Evolutionary conservation across 2,329 filamentous ascomycete species (phyloP).

Genomic region (Thermomyces lanuginosus): DNA sequence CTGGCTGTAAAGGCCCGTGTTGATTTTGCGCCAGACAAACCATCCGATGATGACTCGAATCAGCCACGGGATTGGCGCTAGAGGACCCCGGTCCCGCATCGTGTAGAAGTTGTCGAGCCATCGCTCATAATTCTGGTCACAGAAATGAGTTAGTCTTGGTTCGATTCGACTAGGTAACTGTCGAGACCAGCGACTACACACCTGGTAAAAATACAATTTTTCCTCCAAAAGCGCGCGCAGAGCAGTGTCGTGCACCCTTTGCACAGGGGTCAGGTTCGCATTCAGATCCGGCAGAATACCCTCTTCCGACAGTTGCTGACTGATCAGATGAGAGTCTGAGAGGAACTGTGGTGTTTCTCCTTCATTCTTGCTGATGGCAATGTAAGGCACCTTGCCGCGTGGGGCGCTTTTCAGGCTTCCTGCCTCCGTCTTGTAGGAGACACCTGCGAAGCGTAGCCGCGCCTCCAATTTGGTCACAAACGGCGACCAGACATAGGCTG

Average conservation of each 20-base stretch:
- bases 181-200: slow-evolving; percentile 11
- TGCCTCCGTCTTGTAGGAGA: slow-evolving; percentile 31
- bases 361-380: slow-evolving; percentile 1
- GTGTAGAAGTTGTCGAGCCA: slow-evolving; percentile 45
- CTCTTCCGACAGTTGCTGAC: slow-evolving; percentile 26
- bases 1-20: slow-evolving; percentile 37
- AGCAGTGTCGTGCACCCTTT: slow-evolving; percentile 35
- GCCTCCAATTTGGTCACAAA: slow-evolving; percentile 48
- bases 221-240: slow-evolving; percentile 43
- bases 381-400: slow-evolving; percentile 45
- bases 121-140: slow-evolving; percentile 32
- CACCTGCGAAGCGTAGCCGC: slow-evolving; percentile 38
- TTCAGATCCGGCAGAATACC: slow-evolving; percentile 36
- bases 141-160: background rate
- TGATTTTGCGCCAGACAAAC: slow-evolving; percentile 31
- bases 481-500: slow-evolving; percentile 41
- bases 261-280: slow-evolving; percentile 19
- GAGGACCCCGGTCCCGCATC: slow-evolving; percentile 39
- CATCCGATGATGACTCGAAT: slow-evolving; percentile 36
- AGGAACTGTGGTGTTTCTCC: slow-evolving; percentile 15
- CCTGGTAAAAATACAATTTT: slow-evolving; percentile 42
- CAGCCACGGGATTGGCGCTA: slow-evolving; percentile 37
- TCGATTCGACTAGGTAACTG: slow-evolving; percentile 3
- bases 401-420: slow-evolving; percentile 35
- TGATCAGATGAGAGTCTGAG: slow-evolving; percentile 42